phyloP scores from a whole-genome alignment of 2,329 filamentous ascomycete species.

The Pseudogymnoascus sp. region DNA sequence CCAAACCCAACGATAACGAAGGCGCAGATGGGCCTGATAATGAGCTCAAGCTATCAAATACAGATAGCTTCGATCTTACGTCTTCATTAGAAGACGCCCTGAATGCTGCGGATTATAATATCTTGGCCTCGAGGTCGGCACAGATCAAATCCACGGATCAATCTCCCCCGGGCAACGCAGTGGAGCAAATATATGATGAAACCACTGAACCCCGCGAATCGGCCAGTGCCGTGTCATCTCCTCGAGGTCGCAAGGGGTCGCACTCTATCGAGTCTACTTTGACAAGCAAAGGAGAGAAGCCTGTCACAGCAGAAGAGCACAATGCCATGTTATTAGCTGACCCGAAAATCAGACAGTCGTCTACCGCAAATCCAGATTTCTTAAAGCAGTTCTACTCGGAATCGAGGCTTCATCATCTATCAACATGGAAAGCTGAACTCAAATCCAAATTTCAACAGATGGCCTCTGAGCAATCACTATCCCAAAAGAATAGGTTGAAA shows the following conservation, averaged over 20 bases:
- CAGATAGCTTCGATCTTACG: constrained; percentile 23
- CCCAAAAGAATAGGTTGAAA: constrained; percentile 38
- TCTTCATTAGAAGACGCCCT: constrained; percentile 28
- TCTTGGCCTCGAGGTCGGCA: neutral
- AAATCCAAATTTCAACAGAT: constrained; percentile 81
- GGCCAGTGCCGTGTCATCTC: neutral
- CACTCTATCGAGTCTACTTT: neutral
- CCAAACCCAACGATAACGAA: neutral
- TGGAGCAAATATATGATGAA: constrained; percentile 1
- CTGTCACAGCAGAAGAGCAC: constrained; percentile 75
- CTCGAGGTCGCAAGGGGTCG: neutral
- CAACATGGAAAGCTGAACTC: constrained; percentile 91
- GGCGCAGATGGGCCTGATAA: neutral
- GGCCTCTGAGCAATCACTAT: constrained; percentile 57
- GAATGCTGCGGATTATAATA: constrained; percentile 13
- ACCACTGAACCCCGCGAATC: constrained; percentile 1
- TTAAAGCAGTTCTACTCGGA: constrained; percentile 92
- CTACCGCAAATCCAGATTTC: constrained; percentile 87
- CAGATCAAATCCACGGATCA: neutral
- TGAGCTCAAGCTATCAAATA: neutral
- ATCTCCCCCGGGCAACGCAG: neutral
- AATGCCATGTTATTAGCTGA: constrained; percentile 79
- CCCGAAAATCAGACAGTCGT: constrained; percentile 77
- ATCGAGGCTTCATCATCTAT: constrained; percentile 88
- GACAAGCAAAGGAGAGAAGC: neutral